A percentile compares a stretch with the other conserved stretches of the same genome.
Evolutionary conservation across 768 basidiomycete species (phyloP).

Genomic region (Serendipita vermifera): DNA sequence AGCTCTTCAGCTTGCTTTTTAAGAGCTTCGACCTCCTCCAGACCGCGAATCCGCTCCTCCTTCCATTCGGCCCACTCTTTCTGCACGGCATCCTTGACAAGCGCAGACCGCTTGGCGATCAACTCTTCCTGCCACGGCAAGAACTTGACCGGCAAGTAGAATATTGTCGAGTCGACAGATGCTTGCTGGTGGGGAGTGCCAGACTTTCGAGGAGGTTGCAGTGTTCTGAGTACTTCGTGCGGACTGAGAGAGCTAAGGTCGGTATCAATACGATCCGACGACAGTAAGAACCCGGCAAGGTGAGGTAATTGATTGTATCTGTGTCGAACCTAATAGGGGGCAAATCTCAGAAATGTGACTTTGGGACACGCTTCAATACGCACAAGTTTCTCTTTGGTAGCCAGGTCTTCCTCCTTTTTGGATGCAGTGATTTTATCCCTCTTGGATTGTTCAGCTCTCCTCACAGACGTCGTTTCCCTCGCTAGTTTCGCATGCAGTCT

Average conservation of each 20-base stretch:
- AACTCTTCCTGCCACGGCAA: conserved; percentile 59
- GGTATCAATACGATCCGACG: conserved; percentile 47
- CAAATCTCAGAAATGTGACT: background rate
- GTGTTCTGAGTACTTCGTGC: conserved; percentile 13
- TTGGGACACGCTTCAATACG: conserved; percentile 22
- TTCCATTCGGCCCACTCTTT: conserved; percentile 57
- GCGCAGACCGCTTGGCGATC: conserved; percentile 35
- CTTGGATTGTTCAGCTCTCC: conserved; percentile 74
- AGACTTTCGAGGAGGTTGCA: conserved; percentile 21
- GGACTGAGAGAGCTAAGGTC: conserved; percentile 23
- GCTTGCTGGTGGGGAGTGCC: conserved; percentile 41
- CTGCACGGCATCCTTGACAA: conserved; percentile 52
- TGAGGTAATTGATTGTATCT: conserved; percentile 58
- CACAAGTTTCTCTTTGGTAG: conserved; percentile 70
- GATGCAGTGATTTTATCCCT: conserved; percentile 65
- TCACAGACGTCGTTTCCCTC: conserved; percentile 77
- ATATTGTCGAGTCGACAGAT: conserved; percentile 33
- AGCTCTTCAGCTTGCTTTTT: background rate
- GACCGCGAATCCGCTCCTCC: conserved; percentile 42
- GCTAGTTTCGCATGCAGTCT: conserved; percentile 73
- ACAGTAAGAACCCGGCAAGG: conserved; percentile 60
- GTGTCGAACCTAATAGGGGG: conserved; percentile 43
- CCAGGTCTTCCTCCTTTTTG: conserved; percentile 70
- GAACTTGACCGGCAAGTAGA: conserved; percentile 60
- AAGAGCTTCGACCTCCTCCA: conserved; percentile 49